Evolutionary conservation across 371 early-diverging fungal species (phyloP).

Genomic region (Apophysomyces ossiformis): DNA sequence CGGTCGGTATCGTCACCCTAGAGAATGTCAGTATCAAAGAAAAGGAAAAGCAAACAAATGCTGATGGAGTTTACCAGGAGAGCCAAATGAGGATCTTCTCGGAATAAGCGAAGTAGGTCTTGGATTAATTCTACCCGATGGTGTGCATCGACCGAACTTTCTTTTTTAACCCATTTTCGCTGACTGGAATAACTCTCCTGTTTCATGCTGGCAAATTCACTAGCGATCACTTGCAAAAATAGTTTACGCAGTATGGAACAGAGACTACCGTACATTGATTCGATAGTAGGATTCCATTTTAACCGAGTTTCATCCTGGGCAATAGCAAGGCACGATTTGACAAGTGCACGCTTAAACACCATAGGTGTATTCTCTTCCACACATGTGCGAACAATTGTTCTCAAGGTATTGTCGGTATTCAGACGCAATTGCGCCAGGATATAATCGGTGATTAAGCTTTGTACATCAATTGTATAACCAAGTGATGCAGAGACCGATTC

Average conservation of each 20-base stretch:
- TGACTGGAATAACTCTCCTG: conserved; percentile 17
- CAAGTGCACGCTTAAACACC: conserved; percentile 72
- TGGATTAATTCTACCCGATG: conserved; percentile 67
- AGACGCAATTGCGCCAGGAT: conserved; percentile 73
- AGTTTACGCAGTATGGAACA: conserved; percentile 67
- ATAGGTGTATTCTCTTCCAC: conserved; percentile 66
- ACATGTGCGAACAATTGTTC: conserved; percentile 66
- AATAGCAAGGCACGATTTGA: conserved; percentile 75
- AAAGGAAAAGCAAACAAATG: not conserved
- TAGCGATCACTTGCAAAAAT: conserved; percentile 55
- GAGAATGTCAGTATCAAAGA: not conserved
- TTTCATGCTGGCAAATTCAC: not conserved
- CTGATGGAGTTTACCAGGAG: conserved; percentile 51
- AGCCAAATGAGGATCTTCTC: conserved; percentile 67
- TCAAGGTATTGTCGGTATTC: conserved; percentile 65
- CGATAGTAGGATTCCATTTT: conserved; percentile 76
- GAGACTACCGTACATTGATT: conserved; percentile 65
- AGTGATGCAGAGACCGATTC: conserved; percentile 46
- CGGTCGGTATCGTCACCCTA: conserved; percentile 33
- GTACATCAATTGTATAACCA: conserved; percentile 53
- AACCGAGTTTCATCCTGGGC: conserved; percentile 67
- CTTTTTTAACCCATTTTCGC: conserved; percentile 22
- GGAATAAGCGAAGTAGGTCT: conserved; percentile 71
- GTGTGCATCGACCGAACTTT: conserved; percentile 31
- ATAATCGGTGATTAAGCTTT: conserved; percentile 67